Evolutionary conservation across 441 rosid species (phyloP), one percentile per base, ranked within the genome.

Genomic region (Bruguiera hainesii): DNA sequence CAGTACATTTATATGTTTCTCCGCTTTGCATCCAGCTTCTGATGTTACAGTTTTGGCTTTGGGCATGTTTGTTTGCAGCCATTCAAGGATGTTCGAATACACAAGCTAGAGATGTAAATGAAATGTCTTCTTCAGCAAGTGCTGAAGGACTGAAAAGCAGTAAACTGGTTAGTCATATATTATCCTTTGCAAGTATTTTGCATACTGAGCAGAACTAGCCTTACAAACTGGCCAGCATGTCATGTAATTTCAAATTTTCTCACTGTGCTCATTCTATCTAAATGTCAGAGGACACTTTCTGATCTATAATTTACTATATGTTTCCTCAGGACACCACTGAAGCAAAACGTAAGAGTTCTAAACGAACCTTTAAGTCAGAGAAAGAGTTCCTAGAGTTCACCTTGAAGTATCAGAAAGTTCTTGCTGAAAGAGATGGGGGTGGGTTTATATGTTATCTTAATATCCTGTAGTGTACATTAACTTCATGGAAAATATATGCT

Each of bases 381-480:
- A 89, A 85, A 73, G 97, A 90, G 71, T 82, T 93, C 83, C 79
- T 89, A 7, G 92, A 89, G 76, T 86, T 89, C 73, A 84, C 93
- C 75, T 80, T 93, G 65, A 85, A 82, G 81, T 93, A 93, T 79
- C 98, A 93, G 66, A 93, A 87, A 82, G 91, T 90, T 69, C 77
- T 89, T 71, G 69, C 93, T 33, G 98, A 93, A 76, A 85, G 96
- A 87, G 96, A 90, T 69, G 67, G 89, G 60, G 97, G 96, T 87
- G 77, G 71, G 79, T 67, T 59, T 42, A 53, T 74, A 61, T 33
- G 50, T 64, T 42, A 20, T 61, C 53, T 70, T 61, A 9, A 68
- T 56, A 48, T 29, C 55, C 28, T 52, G 64, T n/a, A 39, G 26
- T 55, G 25, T 60, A 3, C 19, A 59, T 49, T 63, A 8, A 31